Conservation (phyloP, 345 rosid genomes). For the Atalantia buxifolia region DNA sequence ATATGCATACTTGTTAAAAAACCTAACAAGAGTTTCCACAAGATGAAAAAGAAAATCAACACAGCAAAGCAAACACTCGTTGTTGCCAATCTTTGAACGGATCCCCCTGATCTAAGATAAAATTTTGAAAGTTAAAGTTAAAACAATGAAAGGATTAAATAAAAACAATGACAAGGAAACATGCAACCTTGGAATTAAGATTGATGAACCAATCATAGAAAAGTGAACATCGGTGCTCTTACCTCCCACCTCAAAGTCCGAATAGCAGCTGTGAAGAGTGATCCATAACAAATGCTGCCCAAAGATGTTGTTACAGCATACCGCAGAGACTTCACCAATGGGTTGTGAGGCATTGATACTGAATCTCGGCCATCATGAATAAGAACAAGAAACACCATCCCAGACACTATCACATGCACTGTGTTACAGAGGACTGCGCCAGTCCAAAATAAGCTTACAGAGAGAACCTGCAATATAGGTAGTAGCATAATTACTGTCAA, state of each 20-base stretch:
- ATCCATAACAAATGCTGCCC: constrained; percentile 97
- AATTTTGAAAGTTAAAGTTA: constrained; percentile 4
- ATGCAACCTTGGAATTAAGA: constrained; percentile 2
- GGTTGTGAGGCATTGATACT: constrained; percentile 70
- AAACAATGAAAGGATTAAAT: neutral
- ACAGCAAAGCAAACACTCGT: constrained; percentile 93
- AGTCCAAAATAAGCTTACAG: constrained; percentile 94
- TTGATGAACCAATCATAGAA: constrained; percentile 3
- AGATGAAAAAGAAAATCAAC: constrained; percentile 88
- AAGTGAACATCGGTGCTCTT: constrained; percentile 13
- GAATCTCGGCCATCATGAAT: constrained; percentile 77
- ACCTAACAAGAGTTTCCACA: constrained; percentile 97
- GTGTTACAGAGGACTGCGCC: constrained; percentile 95
- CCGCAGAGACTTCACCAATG: constrained; percentile 60
- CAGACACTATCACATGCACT: constrained; percentile 94
- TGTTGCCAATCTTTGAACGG: constrained; percentile 92
- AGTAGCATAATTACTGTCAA: constrained; percentile 19
- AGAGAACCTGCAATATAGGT: constrained; percentile 62
- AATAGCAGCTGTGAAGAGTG: constrained; percentile 94
- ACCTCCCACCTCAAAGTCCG: constrained; percentile 98
- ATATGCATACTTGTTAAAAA: constrained; percentile 92
- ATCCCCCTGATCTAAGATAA: constrained; percentile 77
- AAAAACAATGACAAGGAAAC: neutral
- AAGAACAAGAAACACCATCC: constrained; percentile 89
- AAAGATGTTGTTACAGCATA: constrained; percentile 91